Evolutionary conservation across 148 eudicot species (phyloP).

Genomic region (Hydrangea macrophylla): DNA sequence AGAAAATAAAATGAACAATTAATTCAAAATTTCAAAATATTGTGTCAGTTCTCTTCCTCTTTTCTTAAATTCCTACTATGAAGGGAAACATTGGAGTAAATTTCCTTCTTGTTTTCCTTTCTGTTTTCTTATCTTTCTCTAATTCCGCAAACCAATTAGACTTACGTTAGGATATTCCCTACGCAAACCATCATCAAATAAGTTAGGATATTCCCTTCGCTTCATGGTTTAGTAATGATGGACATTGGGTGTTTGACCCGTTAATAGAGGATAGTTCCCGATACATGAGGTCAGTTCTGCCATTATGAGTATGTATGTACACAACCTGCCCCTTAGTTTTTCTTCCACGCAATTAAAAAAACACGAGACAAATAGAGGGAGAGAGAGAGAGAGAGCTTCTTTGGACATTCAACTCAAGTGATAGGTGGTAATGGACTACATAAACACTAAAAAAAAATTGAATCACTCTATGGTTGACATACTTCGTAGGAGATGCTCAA

Average conservation of each 20-base stretch:
- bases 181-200: not conserved
- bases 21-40: too few relatives aligned
- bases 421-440: not conserved
- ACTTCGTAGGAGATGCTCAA: conserved; percentile 64
- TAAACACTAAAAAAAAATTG: not conserved
- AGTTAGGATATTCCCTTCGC: not conserved
- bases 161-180: not conserved
- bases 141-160: not conserved
- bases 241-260: not conserved
- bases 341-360: too few relatives aligned
- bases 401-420: not conserved
- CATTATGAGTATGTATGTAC: not conserved
- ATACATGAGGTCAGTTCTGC: not conserved
- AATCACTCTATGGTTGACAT: conserved; percentile 2
- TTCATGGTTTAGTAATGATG: not conserved
- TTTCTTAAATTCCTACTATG: too few relatives aligned
- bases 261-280: not conserved
- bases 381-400: too few relatives aligned
- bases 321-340: not conserved
- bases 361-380: too few relatives aligned
- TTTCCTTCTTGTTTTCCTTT: not conserved
- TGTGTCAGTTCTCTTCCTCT: too few relatives aligned
- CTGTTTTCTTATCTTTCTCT: not conserved
- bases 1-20: too few relatives aligned
- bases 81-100: too few relatives aligned